Evolutionary conservation across 441 rosid species (phyloP).

Genomic region (Hura crepitans): DNA sequence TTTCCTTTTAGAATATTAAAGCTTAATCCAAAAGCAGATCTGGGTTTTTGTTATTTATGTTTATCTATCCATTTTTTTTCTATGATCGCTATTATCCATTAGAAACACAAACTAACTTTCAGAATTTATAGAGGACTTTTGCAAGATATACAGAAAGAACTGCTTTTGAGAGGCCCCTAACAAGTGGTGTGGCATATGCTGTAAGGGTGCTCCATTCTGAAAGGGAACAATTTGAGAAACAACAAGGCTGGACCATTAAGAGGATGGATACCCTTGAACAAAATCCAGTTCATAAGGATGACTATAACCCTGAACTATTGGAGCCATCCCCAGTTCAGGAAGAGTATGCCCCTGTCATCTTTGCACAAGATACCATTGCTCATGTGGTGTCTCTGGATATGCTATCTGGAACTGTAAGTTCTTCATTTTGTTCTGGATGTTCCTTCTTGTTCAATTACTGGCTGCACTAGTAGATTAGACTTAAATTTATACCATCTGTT

Average conservation of each 20-base stretch:
- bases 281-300: constrained; percentile 77
- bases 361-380: constrained; percentile 85
- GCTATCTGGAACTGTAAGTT: constrained; percentile 84
- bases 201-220: constrained; percentile 82
- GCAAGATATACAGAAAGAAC: constrained; percentile 90
- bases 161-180: constrained; percentile 93
- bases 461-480: background rate
- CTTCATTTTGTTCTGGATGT: constrained; percentile 17
- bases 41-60: background rate
- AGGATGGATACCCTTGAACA: constrained; percentile 67
- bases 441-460: background rate
- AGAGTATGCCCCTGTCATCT: constrained; percentile 95
- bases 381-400: constrained; percentile 83
- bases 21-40: constrained; percentile 23
- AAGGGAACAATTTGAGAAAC: constrained; percentile 84
- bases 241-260: constrained; percentile 86
- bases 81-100: constrained; percentile 16
- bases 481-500: no score
- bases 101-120: constrained; percentile 35
- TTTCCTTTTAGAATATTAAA: constrained; percentile 2
- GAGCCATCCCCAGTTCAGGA: constrained; percentile 78
- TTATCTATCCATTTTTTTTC: no score
- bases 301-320: constrained; percentile 45
- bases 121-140: constrained; percentile 57
- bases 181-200: constrained; percentile 98